Evolutionary conservation across 1,284 basidiomycete genomes (phyloP).

Genomic region (Heimioporus punctisporus): DNA sequence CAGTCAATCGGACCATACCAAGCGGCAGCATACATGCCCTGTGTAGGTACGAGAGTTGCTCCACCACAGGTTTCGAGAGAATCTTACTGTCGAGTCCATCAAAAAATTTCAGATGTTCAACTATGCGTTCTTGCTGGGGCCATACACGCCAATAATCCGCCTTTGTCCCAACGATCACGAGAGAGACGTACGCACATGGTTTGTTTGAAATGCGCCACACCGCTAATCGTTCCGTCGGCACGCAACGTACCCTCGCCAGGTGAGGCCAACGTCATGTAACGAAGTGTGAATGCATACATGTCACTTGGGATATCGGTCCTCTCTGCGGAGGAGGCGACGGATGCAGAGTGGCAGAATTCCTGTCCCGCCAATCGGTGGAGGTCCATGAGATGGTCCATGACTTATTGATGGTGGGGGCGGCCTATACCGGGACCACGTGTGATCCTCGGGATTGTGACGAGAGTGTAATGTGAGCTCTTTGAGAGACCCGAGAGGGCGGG

Average conservation of each 20-base stretch:
- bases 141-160: slow-evolving; percentile 26
- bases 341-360: slow-evolving; percentile 21
- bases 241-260: too few species aligned
- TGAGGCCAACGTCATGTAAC: too few species aligned
- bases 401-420: slow-evolving; percentile 14
- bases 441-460: too few species aligned
- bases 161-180: background rate
- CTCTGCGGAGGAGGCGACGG: slow-evolving; percentile 11
- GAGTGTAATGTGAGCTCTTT: too few species aligned
- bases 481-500: too few species aligned
- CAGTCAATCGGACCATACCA: too few species aligned
- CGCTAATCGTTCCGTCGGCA: slow-evolving; percentile 50
- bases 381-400: slow-evolving; percentile 24
- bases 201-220: slow-evolving; percentile 69
- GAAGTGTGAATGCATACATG: too few species aligned
- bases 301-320: slow-evolving; percentile 82
- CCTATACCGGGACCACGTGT: slow-evolving; percentile 17
- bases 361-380: slow-evolving; percentile 27
- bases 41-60: slow-evolving; percentile 69
- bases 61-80: slow-evolving; percentile 70
- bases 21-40: slow-evolving; percentile 51
- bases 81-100: slow-evolving; percentile 93
- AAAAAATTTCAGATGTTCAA: slow-evolving; percentile 92
- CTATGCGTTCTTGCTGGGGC: slow-evolving; percentile 83
- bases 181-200: slow-evolving; percentile 56